A percentile compares a stretch with the other conserved stretches of the same genome.
These are phyloP conservation scores for Entophlyctis helioformis DNA, from an alignment of 192 early-diverging fungal genomes.

Conservation along the genomic window DNA sequence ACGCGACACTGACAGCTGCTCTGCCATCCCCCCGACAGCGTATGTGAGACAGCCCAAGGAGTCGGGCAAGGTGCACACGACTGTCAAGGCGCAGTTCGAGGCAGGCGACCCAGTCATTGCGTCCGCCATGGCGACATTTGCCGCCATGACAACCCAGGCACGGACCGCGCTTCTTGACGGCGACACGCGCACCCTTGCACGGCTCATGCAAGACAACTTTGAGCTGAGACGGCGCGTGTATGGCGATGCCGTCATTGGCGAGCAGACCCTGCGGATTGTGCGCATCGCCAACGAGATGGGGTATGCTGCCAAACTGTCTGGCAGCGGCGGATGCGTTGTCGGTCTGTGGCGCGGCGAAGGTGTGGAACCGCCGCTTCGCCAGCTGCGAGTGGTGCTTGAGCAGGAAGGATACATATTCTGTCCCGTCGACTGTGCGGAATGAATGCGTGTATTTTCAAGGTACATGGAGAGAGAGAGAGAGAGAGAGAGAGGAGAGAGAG, in stretches of 20 bases:
- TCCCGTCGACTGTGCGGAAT: too few species aligned
- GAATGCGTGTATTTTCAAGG: too few species aligned
- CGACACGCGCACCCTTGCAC: constrained; percentile 21
- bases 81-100: constrained; percentile 32
- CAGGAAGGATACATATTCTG: too few species aligned
- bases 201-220: constrained; percentile 48
- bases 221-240: constrained; percentile 29
- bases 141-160: constrained; percentile 21
- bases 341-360: constrained; percentile 28
- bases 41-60: constrained; percentile 44
- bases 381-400: too few species aligned
- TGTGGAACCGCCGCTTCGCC: too few species aligned
- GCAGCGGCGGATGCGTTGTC: constrained; percentile 47
- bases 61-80: constrained; percentile 36
- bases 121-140: constrained; percentile 38
- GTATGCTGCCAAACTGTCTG: constrained; percentile 45
- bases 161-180: constrained; percentile 10
- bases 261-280: constrained; percentile 36
- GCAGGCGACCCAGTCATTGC: constrained; percentile 39
- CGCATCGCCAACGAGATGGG: constrained; percentile 23
- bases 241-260: constrained; percentile 37
- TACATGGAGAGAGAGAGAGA: too few species aligned
- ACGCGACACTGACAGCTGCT: too few species aligned
- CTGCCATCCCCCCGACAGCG: too few species aligned
- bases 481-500: neutral